A percentile compares a stretch with the other conserved stretches of the same genome.
phyloP scores from a whole-genome alignment of 768 basidiomycete species.

The Termitomyces sp. region DNA sequence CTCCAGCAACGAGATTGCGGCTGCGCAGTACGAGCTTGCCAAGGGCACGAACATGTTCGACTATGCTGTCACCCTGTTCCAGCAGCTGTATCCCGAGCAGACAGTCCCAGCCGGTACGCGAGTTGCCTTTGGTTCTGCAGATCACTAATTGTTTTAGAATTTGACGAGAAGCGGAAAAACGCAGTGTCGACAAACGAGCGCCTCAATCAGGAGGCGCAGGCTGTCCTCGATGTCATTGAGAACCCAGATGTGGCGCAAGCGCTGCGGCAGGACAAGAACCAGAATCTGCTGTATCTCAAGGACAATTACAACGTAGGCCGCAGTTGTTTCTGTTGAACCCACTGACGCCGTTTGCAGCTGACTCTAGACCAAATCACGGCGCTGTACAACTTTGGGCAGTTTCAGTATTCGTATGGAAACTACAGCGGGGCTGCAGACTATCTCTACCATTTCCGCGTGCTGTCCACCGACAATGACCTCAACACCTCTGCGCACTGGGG shows the following conservation, averaged over 20 bases:
- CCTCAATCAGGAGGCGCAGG: conserved; percentile 85
- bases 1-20: conserved; percentile 69
- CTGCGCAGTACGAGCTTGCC: conserved; percentile 95
- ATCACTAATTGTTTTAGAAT: conserved; percentile 50
- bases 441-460: conserved; percentile 96
- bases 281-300: conserved; percentile 91
- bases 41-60: conserved; percentile 99
- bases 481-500: conserved; percentile 99
- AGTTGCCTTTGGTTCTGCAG: background rate
- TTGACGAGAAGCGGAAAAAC: conserved; percentile 73
- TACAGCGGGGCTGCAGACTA: conserved; percentile 97
- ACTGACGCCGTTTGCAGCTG: conserved; percentile 47
- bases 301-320: conserved; percentile 79
- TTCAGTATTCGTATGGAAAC: conserved; percentile 97
- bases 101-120: conserved; percentile 58
- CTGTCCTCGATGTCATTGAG: conserved; percentile 92
- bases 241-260: conserved; percentile 95
- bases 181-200: conserved; percentile 81
- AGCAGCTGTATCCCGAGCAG: conserved; percentile 70
- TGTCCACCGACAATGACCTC: conserved; percentile 89
- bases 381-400: conserved; percentile 96
- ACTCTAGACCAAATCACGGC: conserved; percentile 93
- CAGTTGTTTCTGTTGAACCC: background rate
- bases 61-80: conserved; percentile 78
- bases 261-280: conserved; percentile 93